Base-by-base conservation (phyloP, 192 early-diverging fungal species). In the Fimicolochytrium jonesii region DNA sequence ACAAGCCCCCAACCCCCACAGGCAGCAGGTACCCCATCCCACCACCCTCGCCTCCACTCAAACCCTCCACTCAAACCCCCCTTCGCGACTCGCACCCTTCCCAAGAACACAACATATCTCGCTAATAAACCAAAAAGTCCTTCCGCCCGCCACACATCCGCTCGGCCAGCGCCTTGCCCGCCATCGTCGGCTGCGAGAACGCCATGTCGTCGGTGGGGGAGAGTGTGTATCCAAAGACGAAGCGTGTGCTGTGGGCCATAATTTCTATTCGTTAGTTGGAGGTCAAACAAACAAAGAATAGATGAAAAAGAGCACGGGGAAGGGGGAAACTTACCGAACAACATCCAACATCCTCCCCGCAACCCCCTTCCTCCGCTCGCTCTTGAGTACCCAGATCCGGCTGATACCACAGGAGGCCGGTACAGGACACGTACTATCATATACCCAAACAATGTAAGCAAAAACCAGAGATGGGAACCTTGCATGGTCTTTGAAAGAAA, bases 61-160 rank as follows among this genome's bases (percentile, higher is more conserved):
- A n/a, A n/a, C n/a, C n/a, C n/a, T n/a, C n/a, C n/a, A n/a, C n/a
- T n/a, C n/a, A n/a, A n/a, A n/a, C n/a, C n/a, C n/a, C n/a, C n/a
- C n/a, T n/a, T n/a, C n/a, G n/a, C n/a, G n/a, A n/a, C n/a, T n/a
- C n/a, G n/a, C n/a, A n/a, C n/a, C n/a, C n/a, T n/a, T n/a, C n/a
- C n/a, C n/a, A n/a, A n/a, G n/a, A n/a, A n/a, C n/a, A n/a, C n/a
- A n/a, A n/a, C n/a, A n/a, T n/a, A n/a, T n/a, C n/a, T n/a, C n/a
- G n/a, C n/a, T n/a, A 55, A 43, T 83, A 83, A 0, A 77, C 81
- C 17, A 83, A 43, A 73, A 83, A 83, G 52, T 83, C 74, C 3
- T 36, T 45, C 18, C 77, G 73, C 7, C 52, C 3, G 2, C 59
- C 63, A 65, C 75, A 76, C 6, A 76, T 34, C 10, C 67, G 66